Base-by-base conservation (phyloP, 495 filamentous ascomycete genomes). In the Aspergillus kassunensis region DNA sequence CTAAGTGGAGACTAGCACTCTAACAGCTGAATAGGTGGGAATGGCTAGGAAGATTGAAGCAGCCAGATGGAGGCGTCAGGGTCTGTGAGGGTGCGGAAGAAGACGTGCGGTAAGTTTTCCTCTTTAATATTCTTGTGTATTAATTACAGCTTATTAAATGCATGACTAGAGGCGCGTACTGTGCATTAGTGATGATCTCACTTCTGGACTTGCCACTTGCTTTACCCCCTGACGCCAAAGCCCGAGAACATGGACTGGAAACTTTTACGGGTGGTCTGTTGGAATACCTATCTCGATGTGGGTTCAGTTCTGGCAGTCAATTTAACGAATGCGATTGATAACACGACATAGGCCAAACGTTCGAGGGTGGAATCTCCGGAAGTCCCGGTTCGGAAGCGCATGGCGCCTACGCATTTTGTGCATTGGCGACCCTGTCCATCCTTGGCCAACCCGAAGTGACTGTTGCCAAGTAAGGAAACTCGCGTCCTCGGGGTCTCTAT, bases 361-460 rank as follows among this genome's bases (percentile, higher is more conserved):
- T 83, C 60, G 93, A 98, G 72, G 93, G 93, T 45, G 93, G 93
- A 24, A 88, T 97, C 27, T 90, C 87, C 47, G 86, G 80, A 11
- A 81, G 82, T 33, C 93, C 93, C 15, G 84, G 80, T 42, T 82
- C 67, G 31, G 93, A 98, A 74, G 95, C 92, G 34, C 93, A 98
- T 75, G 95, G 93, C 15, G 93, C 89, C 46, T 98, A 97, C 71
- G 89, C 91, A 27, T 98, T 97, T 70, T 97, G 93, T 69, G 91
- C 87, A 34, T 72, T 98, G 42, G 93, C 87, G 30, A 90, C 85
- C 63, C 77, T 98, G 34, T 84, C 86, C 60, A 87, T 97, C 44
- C 67, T 97, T 5, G 91, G 83, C 55, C 72, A 85, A 34, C 92
- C 93, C 24, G 75, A 86, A 58, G 74, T 80, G 42, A 87, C 82